Evolutionary conservation across 257 asterid species (phyloP), one percentile per base, ranked within the genome.

Genomic region (Vinca minor): DNA sequence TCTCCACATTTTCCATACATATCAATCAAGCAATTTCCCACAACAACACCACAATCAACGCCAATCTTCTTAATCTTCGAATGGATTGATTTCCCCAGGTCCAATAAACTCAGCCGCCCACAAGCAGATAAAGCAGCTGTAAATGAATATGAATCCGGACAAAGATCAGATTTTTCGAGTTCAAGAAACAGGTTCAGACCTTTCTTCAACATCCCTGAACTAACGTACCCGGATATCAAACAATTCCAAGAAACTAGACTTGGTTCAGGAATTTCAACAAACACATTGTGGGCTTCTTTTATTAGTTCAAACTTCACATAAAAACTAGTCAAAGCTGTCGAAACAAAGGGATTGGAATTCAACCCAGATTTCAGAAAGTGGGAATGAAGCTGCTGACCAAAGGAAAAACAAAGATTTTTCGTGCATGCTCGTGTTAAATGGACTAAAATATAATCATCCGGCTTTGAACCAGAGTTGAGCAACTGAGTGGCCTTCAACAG

Each of bases 1-100:
- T 5, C 75, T 18, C 84, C 85, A 64, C 98, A 92, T 74, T 89
- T 91, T 38, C 96, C 98, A 59, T 92, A 92, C 91, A 87, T 80
- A 68, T 82, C 89, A 55, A 85, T 82, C 78, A 78, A 77, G 75
- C 85, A 81, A 63, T 84, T 84, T 0, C 73, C 68, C 21, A 81
- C 85, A 60, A 78, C 62, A 63, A 68, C 64, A 62, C 76, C 77
- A 39, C 74, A 57, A 8, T 66, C 84, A 18, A 34, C 82, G 0
- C 98, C 96, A 29, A 78, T 68, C 50, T 80, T 92, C 69, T 88
- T 78, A 62, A 88, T 82, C 83, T 81, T 85, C 73, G 98, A 82
- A 58, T 88, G 92, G 68, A 92, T n/a, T 3, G 81, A 69, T 70
- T 73, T 79, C 34, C 95, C 98, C 44, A 79, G 14, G 23, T 41